Conservation (phyloP, 2,329 filamentous ascomycete species). For the Fusarium albidum region DNA sequence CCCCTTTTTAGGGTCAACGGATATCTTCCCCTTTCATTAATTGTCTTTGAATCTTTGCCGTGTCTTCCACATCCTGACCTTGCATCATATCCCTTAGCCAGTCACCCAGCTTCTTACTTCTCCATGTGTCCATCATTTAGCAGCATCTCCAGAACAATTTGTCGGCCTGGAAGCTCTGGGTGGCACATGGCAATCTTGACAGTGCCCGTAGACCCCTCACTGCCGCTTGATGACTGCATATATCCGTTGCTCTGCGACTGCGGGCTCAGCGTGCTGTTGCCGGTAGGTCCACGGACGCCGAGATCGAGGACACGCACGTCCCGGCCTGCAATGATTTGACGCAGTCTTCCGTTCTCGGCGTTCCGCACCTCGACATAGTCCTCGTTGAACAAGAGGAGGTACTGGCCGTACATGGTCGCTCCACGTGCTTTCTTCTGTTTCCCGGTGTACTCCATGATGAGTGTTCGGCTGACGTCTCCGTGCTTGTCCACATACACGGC, state of each 20-base stretch:
- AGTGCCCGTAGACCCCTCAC: constrained; percentile 69
- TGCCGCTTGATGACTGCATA: constrained; percentile 46
- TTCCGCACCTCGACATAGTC: constrained; percentile 98
- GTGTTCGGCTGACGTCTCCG: constrained; percentile 89
- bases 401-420: constrained; percentile 90
- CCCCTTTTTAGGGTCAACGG: neutral
- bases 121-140: constrained; percentile 84
- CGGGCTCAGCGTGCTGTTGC: constrained; percentile 51
- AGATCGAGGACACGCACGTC: constrained; percentile 93
- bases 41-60: neutral
- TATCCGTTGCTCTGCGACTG: constrained; percentile 47
- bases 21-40: constrained; percentile 3
- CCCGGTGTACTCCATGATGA: constrained; percentile 99
- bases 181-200: constrained; percentile 97
- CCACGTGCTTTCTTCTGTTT: constrained; percentile 79
- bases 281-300: constrained; percentile 71
- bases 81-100: constrained; percentile 16
- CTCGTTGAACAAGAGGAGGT: constrained; percentile 90
- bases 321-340: constrained; percentile 92
- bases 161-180: constrained; percentile 82
- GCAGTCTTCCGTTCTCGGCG: constrained; percentile 90
- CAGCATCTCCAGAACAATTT: constrained; percentile 91
- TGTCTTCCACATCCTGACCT: constrained; percentile 8
- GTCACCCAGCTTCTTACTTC: constrained; percentile 36
- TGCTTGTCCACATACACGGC: constrained; percentile 99